Evolutionary conservation across 352 stramenopile species (phyloP).

Genomic region (Globisporangium heterothallicum): DNA sequence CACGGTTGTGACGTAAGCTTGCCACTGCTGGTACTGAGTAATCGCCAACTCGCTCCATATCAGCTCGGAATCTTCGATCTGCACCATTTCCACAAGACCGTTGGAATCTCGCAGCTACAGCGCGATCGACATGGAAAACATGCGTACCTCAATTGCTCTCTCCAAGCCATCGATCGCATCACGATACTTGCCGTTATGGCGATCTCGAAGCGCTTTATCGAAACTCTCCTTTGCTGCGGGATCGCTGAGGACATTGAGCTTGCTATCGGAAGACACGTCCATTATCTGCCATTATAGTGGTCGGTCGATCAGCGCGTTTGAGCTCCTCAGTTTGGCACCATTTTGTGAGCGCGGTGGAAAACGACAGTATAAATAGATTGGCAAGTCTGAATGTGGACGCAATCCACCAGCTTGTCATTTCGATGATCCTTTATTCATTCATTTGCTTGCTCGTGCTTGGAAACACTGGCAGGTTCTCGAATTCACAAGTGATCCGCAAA

Average conservation of each 20-base stretch:
- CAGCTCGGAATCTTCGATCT: conserved; percentile 52
- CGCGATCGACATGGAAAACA: neutral
- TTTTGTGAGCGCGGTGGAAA: neutral
- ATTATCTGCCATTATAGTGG: neutral
- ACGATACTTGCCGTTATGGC: conserved; percentile 31
- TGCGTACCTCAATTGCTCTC: conserved; percentile 38
- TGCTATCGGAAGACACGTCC: neutral
- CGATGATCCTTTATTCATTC: neutral
- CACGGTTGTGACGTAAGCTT: conserved; percentile 28
- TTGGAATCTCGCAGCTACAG: neutral
- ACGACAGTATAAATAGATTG: neutral
- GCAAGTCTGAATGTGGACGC: neutral
- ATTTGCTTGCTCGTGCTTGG: conserved; percentile 2
- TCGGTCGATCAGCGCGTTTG: neutral
- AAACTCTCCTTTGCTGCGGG: conserved; percentile 23
- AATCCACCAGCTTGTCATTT: neutral
- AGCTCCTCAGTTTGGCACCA: neutral
- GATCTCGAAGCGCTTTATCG: conserved; percentile 26
- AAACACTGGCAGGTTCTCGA: conserved; percentile 39
- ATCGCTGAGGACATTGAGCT: conserved; percentile 12
- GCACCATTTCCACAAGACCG: neutral
- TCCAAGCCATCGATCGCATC: conserved; percentile 35
- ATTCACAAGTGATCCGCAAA: conserved; percentile 33
- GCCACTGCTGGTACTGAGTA: conserved; percentile 57
- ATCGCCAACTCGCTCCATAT: conserved; percentile 60